Evolutionary conservation across 2,329 filamentous ascomycete genomes (phyloP).

Genomic region (Didymella lethalis): DNA sequence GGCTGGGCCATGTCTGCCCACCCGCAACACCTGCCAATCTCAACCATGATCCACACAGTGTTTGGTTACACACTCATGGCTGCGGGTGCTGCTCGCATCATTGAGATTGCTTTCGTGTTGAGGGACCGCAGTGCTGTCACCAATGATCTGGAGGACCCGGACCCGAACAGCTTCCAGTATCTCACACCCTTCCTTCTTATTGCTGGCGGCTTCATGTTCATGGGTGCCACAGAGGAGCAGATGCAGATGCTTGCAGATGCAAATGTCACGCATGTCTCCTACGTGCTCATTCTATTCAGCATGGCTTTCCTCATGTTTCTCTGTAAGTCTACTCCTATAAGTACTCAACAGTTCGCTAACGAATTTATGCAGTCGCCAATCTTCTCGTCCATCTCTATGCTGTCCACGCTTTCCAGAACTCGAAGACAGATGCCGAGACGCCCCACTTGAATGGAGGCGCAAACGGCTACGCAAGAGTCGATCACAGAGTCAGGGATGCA

Average conservation of each 20-base stretch:
- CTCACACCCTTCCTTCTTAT: conserved; percentile 79
- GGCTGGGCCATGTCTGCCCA: conserved; percentile 96
- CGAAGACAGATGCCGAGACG: conserved; percentile 48
- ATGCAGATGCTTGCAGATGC: conserved; percentile 79
- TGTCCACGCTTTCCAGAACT: conserved; percentile 60
- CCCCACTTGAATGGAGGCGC: conserved; percentile 35
- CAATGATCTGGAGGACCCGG: conserved; percentile 71
- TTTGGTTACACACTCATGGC: conserved; percentile 98
- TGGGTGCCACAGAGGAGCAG: conserved; percentile 97
- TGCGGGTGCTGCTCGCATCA: conserved; percentile 80
- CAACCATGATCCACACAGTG: conserved; percentile 83
- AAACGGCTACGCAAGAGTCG: conserved; percentile 57
- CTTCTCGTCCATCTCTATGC: conserved; percentile 88
- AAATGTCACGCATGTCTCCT: conserved; percentile 86
- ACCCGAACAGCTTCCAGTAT: conserved; percentile 77
- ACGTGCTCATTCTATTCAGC: conserved; percentile 90
- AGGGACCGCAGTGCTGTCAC: conserved; percentile 72
- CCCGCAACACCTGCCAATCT: conserved; percentile 82
- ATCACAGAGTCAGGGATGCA: conserved; percentile 74
- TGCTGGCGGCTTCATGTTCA: conserved; percentile 93
- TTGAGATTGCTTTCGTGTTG: conserved; percentile 90
- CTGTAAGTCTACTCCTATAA: conserved; percentile 60
- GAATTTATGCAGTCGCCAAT: conserved; percentile 67
- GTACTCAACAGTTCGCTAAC: conserved; percentile 22
- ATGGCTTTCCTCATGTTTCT: conserved; percentile 90